These are phyloP conservation scores for Trichoderma cornu-damae DNA, from an alignment of 2,329 filamentous ascomycete species.

Conservation along the genomic window DNA sequence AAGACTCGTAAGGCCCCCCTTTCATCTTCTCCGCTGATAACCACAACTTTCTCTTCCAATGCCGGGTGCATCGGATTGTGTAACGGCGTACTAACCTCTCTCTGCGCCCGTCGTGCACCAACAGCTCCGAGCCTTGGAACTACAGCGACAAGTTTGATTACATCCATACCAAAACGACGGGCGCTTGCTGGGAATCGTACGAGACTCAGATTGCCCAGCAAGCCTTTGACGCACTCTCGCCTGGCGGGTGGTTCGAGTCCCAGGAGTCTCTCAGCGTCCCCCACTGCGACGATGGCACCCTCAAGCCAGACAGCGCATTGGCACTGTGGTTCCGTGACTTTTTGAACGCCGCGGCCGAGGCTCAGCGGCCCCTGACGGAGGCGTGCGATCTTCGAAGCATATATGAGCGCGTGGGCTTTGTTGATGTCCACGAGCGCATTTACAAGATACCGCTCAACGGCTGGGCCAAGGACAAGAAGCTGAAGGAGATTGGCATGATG, in stretches of 20 bases:
- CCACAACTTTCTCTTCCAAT: neutral
- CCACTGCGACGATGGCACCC: constrained; percentile 43
- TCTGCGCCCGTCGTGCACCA: neutral
- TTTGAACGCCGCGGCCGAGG: constrained; percentile 33
- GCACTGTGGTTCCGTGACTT: constrained; percentile 39
- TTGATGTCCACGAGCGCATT: constrained; percentile 47
- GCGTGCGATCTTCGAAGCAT: constrained; percentile 33
- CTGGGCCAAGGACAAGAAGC: constrained; percentile 46
- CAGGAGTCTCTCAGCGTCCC: constrained; percentile 42
- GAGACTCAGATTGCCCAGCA: constrained; percentile 47
- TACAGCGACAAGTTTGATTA: constrained; percentile 52
- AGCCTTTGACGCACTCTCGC: constrained; percentile 44
- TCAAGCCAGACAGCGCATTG: constrained; percentile 36
- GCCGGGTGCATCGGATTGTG: neutral
- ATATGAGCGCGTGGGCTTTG: constrained; percentile 48
- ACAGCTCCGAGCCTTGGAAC: constrained; percentile 45
- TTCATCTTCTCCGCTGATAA: too few species aligned
- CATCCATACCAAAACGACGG: constrained; percentile 47
- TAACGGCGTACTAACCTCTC: neutral
- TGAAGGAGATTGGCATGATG: constrained; percentile 41
- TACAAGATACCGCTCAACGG: constrained; percentile 52
- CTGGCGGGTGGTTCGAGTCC: constrained; percentile 52
- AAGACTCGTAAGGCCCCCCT: constrained; percentile 49
- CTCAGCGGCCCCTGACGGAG: constrained; percentile 36
- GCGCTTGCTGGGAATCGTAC: constrained; percentile 47